Evolutionary conservation across 495 filamentous ascomycete species (phyloP).

Genomic region (Neurospora sp.): DNA sequence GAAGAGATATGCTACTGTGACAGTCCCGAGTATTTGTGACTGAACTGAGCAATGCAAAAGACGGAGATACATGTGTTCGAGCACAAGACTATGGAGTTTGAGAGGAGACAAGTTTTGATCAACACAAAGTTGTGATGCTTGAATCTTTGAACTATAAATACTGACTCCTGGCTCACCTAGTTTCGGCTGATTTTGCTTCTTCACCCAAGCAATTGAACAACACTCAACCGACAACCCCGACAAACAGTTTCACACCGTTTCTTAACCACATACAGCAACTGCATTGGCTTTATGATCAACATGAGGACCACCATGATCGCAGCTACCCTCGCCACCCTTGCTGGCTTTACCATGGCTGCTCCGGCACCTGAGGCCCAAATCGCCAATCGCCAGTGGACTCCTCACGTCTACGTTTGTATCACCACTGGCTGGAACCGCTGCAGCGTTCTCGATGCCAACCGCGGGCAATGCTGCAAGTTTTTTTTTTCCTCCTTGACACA

Average conservation of each 20-base stretch:
- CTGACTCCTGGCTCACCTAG: not conserved
- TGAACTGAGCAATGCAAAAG: not conserved
- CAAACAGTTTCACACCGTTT: too few species aligned
- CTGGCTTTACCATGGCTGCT: not conserved
- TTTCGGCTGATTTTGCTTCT: not conserved
- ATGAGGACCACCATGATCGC: not conserved
- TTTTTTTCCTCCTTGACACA: not conserved
- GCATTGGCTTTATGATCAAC: not conserved
- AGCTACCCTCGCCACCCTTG: not conserved
- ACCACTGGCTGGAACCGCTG: not conserved
- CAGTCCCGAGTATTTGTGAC: not conserved
- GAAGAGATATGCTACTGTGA: not conserved
- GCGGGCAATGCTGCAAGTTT: not conserved
- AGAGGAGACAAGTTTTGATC: not conserved
- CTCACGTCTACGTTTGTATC: not conserved
- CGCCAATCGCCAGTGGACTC: not conserved
- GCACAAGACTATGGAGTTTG: not conserved
- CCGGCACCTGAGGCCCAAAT: not conserved
- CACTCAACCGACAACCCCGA: not conserved
- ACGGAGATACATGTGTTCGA: not conserved
- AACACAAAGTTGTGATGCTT: not conserved
- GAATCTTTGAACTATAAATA: not conserved
- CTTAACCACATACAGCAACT: too few species aligned
- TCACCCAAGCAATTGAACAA: too few species aligned
- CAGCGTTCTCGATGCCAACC: not conserved